Percentiles rank a stretch among this genome's conserved stretches.
These are phyloP conservation scores for Fusarium xylarioides DNA, from an alignment of 2,329 filamentous ascomycete genomes.

Conservation along the genomic window DNA sequence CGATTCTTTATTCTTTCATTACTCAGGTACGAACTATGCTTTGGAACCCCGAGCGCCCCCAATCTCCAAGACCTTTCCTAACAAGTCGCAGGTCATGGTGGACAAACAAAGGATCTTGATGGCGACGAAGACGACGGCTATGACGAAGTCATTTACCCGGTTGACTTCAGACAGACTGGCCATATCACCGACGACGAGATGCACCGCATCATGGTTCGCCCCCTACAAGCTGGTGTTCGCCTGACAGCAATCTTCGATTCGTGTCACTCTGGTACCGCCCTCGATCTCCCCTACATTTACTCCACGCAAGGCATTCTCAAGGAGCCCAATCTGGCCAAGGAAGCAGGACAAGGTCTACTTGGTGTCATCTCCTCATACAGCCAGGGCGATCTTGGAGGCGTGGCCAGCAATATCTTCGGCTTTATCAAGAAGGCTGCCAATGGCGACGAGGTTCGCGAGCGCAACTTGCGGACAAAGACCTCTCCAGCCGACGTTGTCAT, in stretches of 20 bases:
- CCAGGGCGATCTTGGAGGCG: slow-evolving; percentile 80
- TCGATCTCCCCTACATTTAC: slow-evolving; percentile 75
- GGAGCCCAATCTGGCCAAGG: slow-evolving; percentile 73
- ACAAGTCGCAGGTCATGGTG: slow-evolving; percentile 70
- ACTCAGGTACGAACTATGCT: slow-evolving; percentile 73
- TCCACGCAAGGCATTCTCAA: slow-evolving; percentile 75
- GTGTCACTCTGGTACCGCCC: slow-evolving; percentile 72
- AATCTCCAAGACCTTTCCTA: slow-evolving; percentile 1
- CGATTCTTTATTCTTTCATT: slow-evolving; percentile 97
- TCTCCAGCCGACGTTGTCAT: slow-evolving; percentile 95
- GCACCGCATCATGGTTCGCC: slow-evolving; percentile 75
- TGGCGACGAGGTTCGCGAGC: slow-evolving; percentile 83
- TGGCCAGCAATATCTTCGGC: slow-evolving; percentile 80
- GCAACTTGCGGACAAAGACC: slow-evolving; percentile 86
- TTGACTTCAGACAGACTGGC: slow-evolving; percentile 81
- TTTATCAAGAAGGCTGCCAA: slow-evolving; percentile 89
- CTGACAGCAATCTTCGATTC: slow-evolving; percentile 72
- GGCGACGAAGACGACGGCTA: slow-evolving; percentile 85
- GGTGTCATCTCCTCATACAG: slow-evolving; percentile 67
- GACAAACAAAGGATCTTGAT: slow-evolving; percentile 81
- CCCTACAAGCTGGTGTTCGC: slow-evolving; percentile 64
- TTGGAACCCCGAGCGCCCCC: background rate
- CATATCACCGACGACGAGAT: slow-evolving; percentile 88
- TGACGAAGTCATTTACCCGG: slow-evolving; percentile 85
- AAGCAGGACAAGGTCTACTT: slow-evolving; percentile 71